Base-by-base conservation (phyloP, 1,284 basidiomycete species). In the Tilletia setariae region DNA sequence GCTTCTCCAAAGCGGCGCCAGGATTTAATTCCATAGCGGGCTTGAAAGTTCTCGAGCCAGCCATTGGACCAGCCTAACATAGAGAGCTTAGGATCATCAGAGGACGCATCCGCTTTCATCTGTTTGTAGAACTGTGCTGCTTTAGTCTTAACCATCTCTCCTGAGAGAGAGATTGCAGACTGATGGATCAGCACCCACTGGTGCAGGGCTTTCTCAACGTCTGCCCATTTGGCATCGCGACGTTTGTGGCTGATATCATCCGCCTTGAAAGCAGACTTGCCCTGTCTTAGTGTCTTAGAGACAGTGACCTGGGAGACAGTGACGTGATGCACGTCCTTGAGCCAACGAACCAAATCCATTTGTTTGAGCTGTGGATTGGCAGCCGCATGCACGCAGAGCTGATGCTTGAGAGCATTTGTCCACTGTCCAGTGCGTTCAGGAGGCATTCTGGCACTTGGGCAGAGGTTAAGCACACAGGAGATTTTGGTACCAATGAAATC, bases 1-100 rank as follows among this genome's bases (percentile, higher is more conserved):
- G n/a, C n/a, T 19, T 56, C 53, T 30, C 53, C 53, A 30, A 28
- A 28, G 21, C 53, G 53, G 8, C 53, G 53, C 53, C 53, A 56
- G 53, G 8, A 28, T 19, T 56, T 56, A 28, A 56, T 56, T 11
- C 53, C 53, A 23, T n/a, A 28, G 21, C 53, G n/a, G 4, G 2
- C 21, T 23, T 56, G 53, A 23, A 56, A 56, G 53, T 28, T 28
- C 2, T 7, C 11, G 3, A 56, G 19, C 53, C 53, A 56, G 53
- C 53, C 9, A 30, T 56, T 56, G 23, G 53, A 56, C n/a, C 53
- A 56, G 7, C 9, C 53, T 13, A 2, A 7, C 3, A 4, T 15
- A 25, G 53, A 8, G 53, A 23, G 32, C 25, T 56, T 56, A n/a
- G n/a, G n/a, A n/a, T n/a, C n/a, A 11, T 23, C 21, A 11, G 2